Base-by-base conservation (phyloP, 257 asterid species). In the Nicotiana tomentosiformis region DNA sequence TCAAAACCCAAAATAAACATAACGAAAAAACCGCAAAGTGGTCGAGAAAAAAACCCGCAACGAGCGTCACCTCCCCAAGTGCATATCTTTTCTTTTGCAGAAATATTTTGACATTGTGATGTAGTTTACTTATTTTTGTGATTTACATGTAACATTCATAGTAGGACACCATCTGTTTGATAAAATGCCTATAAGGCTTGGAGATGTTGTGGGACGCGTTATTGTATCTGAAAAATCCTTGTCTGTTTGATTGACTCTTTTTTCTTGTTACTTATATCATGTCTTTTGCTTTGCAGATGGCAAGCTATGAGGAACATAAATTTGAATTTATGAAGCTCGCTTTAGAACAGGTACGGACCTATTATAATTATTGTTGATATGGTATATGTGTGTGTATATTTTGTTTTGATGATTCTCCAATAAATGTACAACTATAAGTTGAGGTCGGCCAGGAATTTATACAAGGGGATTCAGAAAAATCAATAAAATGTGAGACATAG, bases 311-410 rank as follows among this genome's bases (percentile, higher is more conserved):
- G 56, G 88, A 89, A 83, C 88, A 87, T 49, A 77, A 84, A 35
- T 82, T 64, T 60, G 86, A 78, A 23, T 92, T 86, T 83, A 95
- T 95, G 97, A 90, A 87, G 82, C 93, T 93, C 68, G 97, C 98
- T 80, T 84, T 95, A 16, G 89, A 91, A 83, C 95, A 93, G 97
- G 97, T 92, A 11, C 12, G 23, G 7, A 20, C 26, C 49, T 23
- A 58, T 29, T 77, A 30, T 51, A 32, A 32, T 32, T 32, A 61
- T 4, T 32, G 1, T 9, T 18, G 15, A 7, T 17, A 23, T 51
- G 7, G 49, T 6, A 35, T 35, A 10, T 10, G 30, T 81, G 26
- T 49, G 17, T 65, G 53, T 1, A 1, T 67, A 12, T 67, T 53
- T 60, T 29, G 1, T 18, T 29, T 30, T 53, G 79, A 30, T 1